Base-by-base conservation (phyloP, 2,329 filamentous ascomycete genomes). In the Penicillium concentricum region DNA sequence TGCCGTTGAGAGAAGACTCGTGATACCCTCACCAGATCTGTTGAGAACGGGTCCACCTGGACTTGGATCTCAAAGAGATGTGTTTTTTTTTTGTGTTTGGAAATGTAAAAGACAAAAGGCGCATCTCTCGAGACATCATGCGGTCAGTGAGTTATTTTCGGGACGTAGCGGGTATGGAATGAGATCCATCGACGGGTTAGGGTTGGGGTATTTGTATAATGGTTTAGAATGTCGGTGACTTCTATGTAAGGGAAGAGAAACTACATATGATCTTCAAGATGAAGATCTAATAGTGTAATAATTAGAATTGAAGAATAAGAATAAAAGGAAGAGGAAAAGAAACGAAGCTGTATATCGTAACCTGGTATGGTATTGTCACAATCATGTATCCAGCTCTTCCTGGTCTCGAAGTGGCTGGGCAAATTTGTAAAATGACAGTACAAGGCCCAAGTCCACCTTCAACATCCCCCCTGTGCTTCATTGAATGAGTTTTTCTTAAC, bases 111-210 rank as follows among this genome's bases (percentile, higher is more conserved):
- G 18, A 15, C 7, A 16, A 35, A 53, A 9, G 20, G 18, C 26
- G 18, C 15, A 37, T 48, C 51, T 48, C 26, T 28, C 18, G 26
- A 51, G 6, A 55, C 30, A 55, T 55, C 53, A 46, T 49, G 50
- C 51, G 55, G 55, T 49, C 50, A 54, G 43, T 59, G 59, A 60
- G 56, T 54, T 44, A 60, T 54, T 59, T 61, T 62, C 62, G 62
- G 62, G 62, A 65, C 38, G 37, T 58, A 46, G 61, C 62, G 62
- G 62, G 41, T 59, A 30, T 51, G 57, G 58, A 64, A 63, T 62
- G 62, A 62, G 62, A 63, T 65, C 61, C 57, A 52, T 63, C 59
- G 44, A 57, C 56, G 54, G 54, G 44, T 58, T 55, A 61, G 58
- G 57, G 54, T 56, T 59, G 48, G 10, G 10, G 50, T 30, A 53